Evolutionary conservation across 495 filamentous ascomycete species (phyloP), one percentile per base, ranked within the genome.

Genomic region (Aspergillus coremiiformis): DNA sequence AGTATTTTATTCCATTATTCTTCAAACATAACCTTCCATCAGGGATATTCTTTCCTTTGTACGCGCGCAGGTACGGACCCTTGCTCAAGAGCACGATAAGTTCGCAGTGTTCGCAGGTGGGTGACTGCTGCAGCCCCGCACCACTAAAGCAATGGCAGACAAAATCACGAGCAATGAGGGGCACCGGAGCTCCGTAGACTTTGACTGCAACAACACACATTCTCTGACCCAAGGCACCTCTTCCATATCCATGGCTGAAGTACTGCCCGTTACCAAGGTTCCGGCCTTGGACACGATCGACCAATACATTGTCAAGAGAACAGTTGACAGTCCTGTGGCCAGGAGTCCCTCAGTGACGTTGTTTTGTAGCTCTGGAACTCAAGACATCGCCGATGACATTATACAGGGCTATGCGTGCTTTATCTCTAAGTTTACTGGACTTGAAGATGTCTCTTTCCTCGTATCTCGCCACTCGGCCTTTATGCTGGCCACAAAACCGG

Each of bases 211-310:
- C 4, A 27, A 29, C 10, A 29, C 32, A 5, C 19, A 30, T 10
- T 29, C 6, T 29, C 17, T 39, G 19, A 24, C 17, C 39, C 20
- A 50, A 37, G 32, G 17, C 42, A 23, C 20, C 15, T 29, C 4
- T 30, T 41, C 33, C 12, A 21, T 23, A 19, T 26, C 42, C 8
- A 6, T 19, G 17, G 3, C 20, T 19, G 51, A 56, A 17, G 39
- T 44, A 14, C 23, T 64, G 3, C 58, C 58, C 0, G 47, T 57
- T 8, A 64, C 61, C 24, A 64, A 59, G 29, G 44, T 64, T 30
- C 61, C 61, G 35, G 58, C 61, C 4, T 48, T 64, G 35, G 61
- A 64, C 39, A 64, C 58, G 0, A 30, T 59, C 44, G 61, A 64
- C 45, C 54, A 37, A 26, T 59, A 64, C 55, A 58, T 44, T 14